Conservation (phyloP, 164 flowering plant genomes). For the Paratinospora sagittata region DNA sequence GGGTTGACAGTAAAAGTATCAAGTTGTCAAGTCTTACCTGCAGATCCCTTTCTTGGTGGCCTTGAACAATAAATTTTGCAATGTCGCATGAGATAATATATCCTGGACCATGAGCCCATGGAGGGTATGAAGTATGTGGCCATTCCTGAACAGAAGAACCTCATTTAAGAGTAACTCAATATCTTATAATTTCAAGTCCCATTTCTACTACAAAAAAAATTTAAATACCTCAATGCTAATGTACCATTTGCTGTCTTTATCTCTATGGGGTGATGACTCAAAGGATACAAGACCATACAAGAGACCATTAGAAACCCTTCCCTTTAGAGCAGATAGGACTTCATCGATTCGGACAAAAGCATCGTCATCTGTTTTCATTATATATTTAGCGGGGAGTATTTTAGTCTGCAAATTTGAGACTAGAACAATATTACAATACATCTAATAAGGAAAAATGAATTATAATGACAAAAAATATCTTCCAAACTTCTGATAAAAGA, state of each 20-base stretch:
- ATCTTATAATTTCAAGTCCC: not conserved
- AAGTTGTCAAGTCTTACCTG: conserved; percentile 29
- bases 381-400: conserved; percentile 73
- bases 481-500: not conserved
- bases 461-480: not conserved
- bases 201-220: not conserved
- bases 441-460: not conserved
- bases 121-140: conserved; percentile 66
- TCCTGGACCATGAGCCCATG: conserved; percentile 99
- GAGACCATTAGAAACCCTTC: conserved; percentile 49
- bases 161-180: not conserved
- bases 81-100: conserved; percentile 73
- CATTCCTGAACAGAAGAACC: conserved; percentile 55
- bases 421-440: not conserved
- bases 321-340: conserved; percentile 57
- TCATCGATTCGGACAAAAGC: conserved; percentile 90
- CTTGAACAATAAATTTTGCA: conserved; percentile 68
- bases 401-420: conserved; percentile 47
- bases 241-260: conserved; percentile 78
- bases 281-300: conserved; percentile 71
- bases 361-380: conserved; percentile 97
- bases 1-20: not conserved
- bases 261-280: conserved; percentile 64
- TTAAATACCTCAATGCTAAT: conserved; percentile 61
- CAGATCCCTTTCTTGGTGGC: conserved; percentile 52